Conservation (phyloP, 2,329 filamentous ascomycete species). For the Cladosporium sp. region DNA sequence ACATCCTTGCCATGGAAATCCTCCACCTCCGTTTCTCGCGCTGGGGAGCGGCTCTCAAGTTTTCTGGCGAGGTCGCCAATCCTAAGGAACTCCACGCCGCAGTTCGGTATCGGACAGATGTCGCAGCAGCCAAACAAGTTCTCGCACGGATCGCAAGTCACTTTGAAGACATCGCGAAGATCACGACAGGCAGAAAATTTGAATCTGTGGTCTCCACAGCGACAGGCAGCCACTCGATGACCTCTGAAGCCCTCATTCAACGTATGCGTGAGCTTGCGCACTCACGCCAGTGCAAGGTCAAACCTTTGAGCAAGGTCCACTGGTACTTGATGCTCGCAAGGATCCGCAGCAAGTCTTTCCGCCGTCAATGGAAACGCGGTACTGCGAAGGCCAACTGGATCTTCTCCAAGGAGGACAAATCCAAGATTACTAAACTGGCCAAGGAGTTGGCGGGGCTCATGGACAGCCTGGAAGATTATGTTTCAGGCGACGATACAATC, state of each 20-base stretch:
- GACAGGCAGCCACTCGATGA: neutral
- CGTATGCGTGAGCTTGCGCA: neutral
- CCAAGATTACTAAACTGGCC: neutral
- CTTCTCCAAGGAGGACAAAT: too few relatives aligned
- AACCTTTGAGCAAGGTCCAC: neutral
- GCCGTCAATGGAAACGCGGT: neutral
- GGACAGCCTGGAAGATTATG: neutral
- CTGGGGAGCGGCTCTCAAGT: neutral
- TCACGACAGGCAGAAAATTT: neutral
- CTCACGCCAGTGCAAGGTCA: neutral
- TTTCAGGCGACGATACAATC: neutral
- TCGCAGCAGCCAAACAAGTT: too few relatives aligned
- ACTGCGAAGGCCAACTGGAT: too few relatives aligned
- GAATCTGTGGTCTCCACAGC: too few relatives aligned
- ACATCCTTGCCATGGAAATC: neutral
- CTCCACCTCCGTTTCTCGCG: neutral
- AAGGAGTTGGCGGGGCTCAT: neutral
- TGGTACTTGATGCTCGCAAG: neutral
- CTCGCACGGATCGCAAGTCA: too few relatives aligned
- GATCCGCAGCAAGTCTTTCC: neutral
- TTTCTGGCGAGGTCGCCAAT: neutral
- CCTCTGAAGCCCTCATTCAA: neutral
- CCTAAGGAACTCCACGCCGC: neutral
- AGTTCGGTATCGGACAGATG: too few relatives aligned
- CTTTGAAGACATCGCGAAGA: neutral